These are phyloP conservation scores for Leptodermis oblonga DNA, from an alignment of 257 asterid species.

Conservation along the genomic window DNA sequence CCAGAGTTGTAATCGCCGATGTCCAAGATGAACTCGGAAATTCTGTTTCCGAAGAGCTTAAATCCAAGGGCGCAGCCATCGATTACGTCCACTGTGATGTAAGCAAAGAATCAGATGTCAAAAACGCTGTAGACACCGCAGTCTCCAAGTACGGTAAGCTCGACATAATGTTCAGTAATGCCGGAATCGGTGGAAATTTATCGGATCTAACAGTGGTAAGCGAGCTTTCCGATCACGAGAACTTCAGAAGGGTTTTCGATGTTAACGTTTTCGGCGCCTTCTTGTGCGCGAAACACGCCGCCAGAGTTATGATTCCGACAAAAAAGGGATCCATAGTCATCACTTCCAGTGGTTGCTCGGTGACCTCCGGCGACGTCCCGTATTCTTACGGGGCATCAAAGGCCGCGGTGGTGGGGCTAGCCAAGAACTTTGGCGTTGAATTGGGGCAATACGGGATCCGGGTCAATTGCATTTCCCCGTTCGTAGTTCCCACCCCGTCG, in stretches of 20 bases:
- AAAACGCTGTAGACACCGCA: constrained; percentile 13
- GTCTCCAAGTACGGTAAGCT: constrained; percentile 22
- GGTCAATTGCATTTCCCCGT: constrained; percentile 27
- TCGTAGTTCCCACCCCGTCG: constrained; percentile 26
- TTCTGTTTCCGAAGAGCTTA: constrained; percentile 4
- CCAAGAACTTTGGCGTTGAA: constrained; percentile 29
- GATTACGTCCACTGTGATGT: constrained; percentile 22
- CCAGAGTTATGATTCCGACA: constrained; percentile 29
- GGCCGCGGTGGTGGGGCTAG: constrained; percentile 22
- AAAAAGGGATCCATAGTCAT: constrained; percentile 25
- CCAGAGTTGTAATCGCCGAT: constrained; percentile 26
- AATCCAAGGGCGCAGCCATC: not conserved
- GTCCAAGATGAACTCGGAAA: constrained; percentile 21
- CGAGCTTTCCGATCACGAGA: not conserved
- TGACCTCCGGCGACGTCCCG: constrained; percentile 1
- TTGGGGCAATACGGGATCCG: constrained; percentile 25
- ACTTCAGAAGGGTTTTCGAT: constrained; percentile 20
- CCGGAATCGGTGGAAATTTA: constrained; percentile 11
- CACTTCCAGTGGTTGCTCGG: constrained; percentile 21
- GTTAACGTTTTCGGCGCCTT: constrained; percentile 27
- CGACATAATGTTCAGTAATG: constrained; percentile 32
- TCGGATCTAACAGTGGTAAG: not conserved
- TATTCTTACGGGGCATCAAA: constrained; percentile 18
- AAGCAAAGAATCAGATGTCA: constrained; percentile 16
- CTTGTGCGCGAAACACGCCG: constrained; percentile 28